Percentiles rank a stretch among this genome's conserved stretches.
Evolutionary conservation across 2,329 filamentous ascomycete genomes (phyloP).

Genomic region (Aspergillus arachidicola): DNA sequence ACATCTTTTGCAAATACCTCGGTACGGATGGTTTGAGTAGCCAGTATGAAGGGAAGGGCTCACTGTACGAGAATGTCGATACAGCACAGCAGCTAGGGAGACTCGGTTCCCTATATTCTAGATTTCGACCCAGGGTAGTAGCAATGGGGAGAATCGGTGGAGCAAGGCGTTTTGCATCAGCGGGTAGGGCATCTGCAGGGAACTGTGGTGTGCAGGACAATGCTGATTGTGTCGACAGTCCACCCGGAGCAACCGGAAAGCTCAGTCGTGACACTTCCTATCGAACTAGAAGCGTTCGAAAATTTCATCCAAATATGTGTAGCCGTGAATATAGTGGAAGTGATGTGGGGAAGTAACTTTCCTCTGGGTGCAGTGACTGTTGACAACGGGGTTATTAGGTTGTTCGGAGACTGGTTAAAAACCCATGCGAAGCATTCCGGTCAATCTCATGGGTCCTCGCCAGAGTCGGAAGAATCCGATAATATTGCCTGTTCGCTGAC

Average conservation of each 20-base stretch:
- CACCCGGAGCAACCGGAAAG: background rate
- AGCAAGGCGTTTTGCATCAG: conserved; percentile 10
- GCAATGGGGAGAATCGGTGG: conserved; percentile 41
- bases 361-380: conserved; percentile 68
- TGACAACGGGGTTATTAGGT: conserved; percentile 67
- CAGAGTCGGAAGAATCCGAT: too few relatives aligned
- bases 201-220: too few relatives aligned
- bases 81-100: conserved; percentile 42
- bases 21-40: conserved; percentile 63
- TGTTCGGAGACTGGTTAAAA: conserved; percentile 74
- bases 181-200: conserved; percentile 16
- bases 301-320: conserved; percentile 75
- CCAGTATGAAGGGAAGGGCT: conserved; percentile 43
- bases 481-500: background rate
- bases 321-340: conserved; percentile 68
- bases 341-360: conserved; percentile 61
- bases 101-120: conserved; percentile 65
- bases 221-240: conserved; percentile 15
- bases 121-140: conserved; percentile 67
- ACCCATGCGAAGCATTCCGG: conserved; percentile 34
- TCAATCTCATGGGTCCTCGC: background rate
- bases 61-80: conserved; percentile 36
- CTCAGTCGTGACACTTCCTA: conserved; percentile 56
- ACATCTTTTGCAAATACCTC: conserved; percentile 68
- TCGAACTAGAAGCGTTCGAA: conserved; percentile 70